Percentiles rank a stretch among this genome's conserved stretches.
Evolutionary conservation across 2,329 filamentous ascomycete genomes (phyloP).

Genomic region (Fusarium heterosporum): DNA sequence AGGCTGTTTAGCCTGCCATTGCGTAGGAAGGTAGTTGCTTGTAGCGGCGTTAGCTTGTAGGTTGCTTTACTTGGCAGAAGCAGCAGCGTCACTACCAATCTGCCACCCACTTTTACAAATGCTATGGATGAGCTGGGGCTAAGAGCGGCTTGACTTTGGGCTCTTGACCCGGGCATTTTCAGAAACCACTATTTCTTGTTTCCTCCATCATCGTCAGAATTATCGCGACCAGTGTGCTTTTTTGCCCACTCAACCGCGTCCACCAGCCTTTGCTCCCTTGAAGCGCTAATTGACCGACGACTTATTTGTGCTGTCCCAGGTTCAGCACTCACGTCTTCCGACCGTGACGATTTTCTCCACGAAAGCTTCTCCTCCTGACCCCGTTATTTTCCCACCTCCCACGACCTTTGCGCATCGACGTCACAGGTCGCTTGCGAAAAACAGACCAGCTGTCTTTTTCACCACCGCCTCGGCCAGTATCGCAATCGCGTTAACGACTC

Average conservation of each 20-base stretch:
- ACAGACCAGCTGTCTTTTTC: conserved; percentile 10
- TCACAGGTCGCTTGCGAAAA: conserved; percentile 20
- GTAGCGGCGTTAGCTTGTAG: background rate
- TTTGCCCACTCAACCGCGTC: conserved; percentile 28
- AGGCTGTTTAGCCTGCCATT: conserved; percentile 12
- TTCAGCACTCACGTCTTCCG: background rate
- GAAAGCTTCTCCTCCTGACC: conserved; percentile 26
- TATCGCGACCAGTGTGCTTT: conserved; percentile 37
- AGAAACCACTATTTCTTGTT: conserved; percentile 40
- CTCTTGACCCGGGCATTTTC: conserved; percentile 29
- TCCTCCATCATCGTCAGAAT: conserved; percentile 38
- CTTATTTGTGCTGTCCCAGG: background rate
- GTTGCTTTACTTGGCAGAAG: conserved; percentile 34
- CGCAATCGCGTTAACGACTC: conserved; percentile 11
- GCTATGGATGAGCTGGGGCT: conserved; percentile 19
- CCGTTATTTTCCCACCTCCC: conserved; percentile 11
- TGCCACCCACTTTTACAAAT: conserved; percentile 44
- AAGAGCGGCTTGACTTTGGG: conserved; percentile 18
- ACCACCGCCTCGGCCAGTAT: background rate
- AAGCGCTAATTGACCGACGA: conserved; percentile 16
- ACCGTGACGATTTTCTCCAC: conserved; percentile 17
- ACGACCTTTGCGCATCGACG: conserved; percentile 33
- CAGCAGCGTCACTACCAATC: conserved; percentile 34
- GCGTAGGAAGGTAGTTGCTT: conserved; percentile 18
- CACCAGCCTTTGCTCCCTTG: conserved; percentile 3